Evolutionary conservation across 2,329 filamentous ascomycete species (phyloP).

Genomic region (Cladosporium phlei): DNA sequence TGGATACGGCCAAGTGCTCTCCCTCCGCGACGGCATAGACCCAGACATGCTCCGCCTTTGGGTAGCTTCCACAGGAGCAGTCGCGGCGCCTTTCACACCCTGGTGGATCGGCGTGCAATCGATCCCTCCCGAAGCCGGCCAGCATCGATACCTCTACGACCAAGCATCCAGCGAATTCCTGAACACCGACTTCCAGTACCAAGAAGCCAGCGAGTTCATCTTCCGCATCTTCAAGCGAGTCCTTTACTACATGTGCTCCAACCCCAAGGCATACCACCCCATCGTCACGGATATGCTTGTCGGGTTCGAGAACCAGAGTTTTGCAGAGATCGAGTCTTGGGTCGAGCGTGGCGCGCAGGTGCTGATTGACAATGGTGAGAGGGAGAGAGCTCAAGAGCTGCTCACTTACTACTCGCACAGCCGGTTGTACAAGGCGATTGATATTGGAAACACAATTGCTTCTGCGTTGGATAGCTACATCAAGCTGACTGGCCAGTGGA

Average conservation of each 20-base stretch:
- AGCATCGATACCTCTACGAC: conserved; percentile 34
- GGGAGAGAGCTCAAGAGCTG: conserved; percentile 17
- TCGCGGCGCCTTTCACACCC: conserved; percentile 33
- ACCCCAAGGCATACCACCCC: conserved; percentile 15
- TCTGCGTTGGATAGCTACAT: conserved; percentile 17
- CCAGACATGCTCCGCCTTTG: conserved; percentile 33
- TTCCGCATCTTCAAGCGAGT: conserved; percentile 20
- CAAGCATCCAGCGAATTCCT: conserved; percentile 32
- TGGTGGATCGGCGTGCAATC: conserved; percentile 34
- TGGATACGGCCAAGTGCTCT: conserved; percentile 35
- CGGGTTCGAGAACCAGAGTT: conserved; percentile 19
- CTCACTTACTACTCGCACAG: conserved; percentile 18
- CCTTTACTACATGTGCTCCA: conserved; percentile 20
- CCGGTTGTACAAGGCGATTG: conserved; percentile 14
- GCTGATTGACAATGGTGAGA: conserved; percentile 16
- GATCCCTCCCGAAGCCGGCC: conserved; percentile 30
- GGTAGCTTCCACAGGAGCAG: conserved; percentile 33
- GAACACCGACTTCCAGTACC: conserved; percentile 31
- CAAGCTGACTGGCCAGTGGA: conserved; percentile 16
- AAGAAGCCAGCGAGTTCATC: conserved; percentile 20
- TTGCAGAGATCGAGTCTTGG: conserved; percentile 14
- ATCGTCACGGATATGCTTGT: conserved; percentile 18
- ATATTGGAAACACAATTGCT: conserved; percentile 15
- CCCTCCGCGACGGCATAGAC: conserved; percentile 25
- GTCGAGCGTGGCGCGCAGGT: conserved; percentile 16